A percentile compares a stretch with the other conserved stretches of the same genome.
Evolutionary conservation across 257 asterid species (phyloP).

Genomic region (Solanum bulbocastanum): DNA sequence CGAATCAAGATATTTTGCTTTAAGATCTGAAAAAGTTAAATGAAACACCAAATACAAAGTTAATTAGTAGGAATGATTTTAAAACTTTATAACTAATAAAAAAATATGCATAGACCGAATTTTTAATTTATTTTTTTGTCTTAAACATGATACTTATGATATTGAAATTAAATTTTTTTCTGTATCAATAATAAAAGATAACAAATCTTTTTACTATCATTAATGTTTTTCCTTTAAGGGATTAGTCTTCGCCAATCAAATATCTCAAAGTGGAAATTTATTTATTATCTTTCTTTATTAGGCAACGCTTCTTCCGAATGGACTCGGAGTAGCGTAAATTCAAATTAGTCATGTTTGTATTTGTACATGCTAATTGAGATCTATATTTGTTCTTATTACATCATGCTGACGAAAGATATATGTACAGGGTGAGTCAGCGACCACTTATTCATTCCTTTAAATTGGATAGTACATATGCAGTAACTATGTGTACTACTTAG

Average conservation of each 20-base stretch:
- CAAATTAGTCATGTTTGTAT: not conserved
- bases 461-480: not conserved
- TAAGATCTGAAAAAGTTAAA: conserved; percentile 7
- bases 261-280: not conserved
- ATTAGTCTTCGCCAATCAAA: not conserved
- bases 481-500: too few species aligned
- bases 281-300: not conserved
- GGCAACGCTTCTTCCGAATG: not conserved
- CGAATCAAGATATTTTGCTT: too few species aligned
- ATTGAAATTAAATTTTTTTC: not conserved
- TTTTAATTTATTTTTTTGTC: not conserved
- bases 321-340: too few species aligned
- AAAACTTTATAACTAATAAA: not conserved
- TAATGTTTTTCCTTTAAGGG: not conserved
- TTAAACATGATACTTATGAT: not conserved
- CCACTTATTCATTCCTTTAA: not conserved
- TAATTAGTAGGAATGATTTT: not conserved
- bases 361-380: not conserved
- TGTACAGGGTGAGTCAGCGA: not conserved
- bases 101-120: not conserved
- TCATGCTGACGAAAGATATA: not conserved
- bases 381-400: not conserved
- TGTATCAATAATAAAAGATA: not conserved
- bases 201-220: not conserved
- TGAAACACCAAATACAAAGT: not conserved